A percentile compares a stretch with the other conserved stretches of the same genome.
Conservation (phyloP, 2,329 filamentous ascomycete genomes). For the Fusarium stilboides region DNA sequence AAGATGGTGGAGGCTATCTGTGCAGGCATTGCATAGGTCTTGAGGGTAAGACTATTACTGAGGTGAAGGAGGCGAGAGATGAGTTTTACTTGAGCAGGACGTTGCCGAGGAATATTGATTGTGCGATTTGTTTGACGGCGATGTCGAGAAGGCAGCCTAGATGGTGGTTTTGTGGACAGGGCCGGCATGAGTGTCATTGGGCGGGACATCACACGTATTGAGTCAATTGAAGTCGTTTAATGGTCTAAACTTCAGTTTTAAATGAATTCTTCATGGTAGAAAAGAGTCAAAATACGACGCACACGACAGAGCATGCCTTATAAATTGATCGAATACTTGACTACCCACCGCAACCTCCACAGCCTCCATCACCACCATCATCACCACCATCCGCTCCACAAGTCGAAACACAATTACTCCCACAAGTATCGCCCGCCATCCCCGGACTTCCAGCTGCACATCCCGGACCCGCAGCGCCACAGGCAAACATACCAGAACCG, state of each 20-base stretch:
- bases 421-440: slow-evolving; percentile 41
- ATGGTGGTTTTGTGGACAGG: slow-evolving; percentile 33
- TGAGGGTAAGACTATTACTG: rapidly evolving
- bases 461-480: slow-evolving; percentile 35
- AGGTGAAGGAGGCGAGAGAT: slow-evolving; percentile 19
- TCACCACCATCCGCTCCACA: slow-evolving; percentile 18
- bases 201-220: slow-evolving; percentile 19
- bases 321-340: not conserved
- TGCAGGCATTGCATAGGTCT: slow-evolving; percentile 11
- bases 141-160: slow-evolving; percentile 3
- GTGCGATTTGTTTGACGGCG: slow-evolving; percentile 13
- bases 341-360: slow-evolving; percentile 39
- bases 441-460: slow-evolving; percentile 35
- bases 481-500: slow-evolving; percentile 27
- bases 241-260: no score
- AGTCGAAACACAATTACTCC: slow-evolving; percentile 43
- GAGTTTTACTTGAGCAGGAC: slow-evolving; percentile 10
- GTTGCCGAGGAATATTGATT: slow-evolving; percentile 11
- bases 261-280: no score
- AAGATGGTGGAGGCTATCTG: not conserved
- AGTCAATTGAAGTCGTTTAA: not conserved
- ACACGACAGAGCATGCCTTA: no score
- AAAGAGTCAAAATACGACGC: no score
- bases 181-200: slow-evolving; percentile 35
- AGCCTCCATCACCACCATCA: slow-evolving; percentile 30